Percentiles rank a stretch among this genome's conserved stretches.
Evolutionary conservation across 2,329 filamentous ascomycete genomes (phyloP).

Genomic region (Fusarium oxysporum): DNA sequence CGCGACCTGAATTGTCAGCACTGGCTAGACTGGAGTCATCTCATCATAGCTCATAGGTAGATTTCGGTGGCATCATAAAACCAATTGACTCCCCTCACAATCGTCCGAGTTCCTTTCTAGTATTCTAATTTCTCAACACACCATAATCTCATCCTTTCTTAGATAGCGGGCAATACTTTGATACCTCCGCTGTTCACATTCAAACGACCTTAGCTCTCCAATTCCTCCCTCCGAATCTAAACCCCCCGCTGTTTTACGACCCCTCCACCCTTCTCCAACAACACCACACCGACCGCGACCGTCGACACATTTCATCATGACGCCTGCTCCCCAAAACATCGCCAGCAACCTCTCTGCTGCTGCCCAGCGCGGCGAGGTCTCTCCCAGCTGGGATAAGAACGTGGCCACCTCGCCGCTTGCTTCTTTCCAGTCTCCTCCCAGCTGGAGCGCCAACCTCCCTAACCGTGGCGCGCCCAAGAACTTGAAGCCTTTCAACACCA

Average conservation of each 20-base stretch:
- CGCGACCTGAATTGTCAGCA: slow-evolving; percentile 30
- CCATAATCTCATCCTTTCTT: neutral
- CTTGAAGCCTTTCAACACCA: slow-evolving; percentile 93
- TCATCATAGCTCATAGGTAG: slow-evolving; percentile 36
- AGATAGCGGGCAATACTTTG: slow-evolving; percentile 16
- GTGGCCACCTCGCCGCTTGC: slow-evolving; percentile 81
- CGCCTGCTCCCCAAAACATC: slow-evolving; percentile 62
- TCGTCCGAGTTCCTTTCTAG: neutral
- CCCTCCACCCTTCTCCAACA: slow-evolving; percentile 45
- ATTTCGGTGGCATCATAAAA: slow-evolving; percentile 33
- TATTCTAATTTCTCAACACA: neutral
- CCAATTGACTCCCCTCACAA: slow-evolving; percentile 25
- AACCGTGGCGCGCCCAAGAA: slow-evolving; percentile 69
- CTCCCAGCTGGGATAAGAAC: slow-evolving; percentile 68
- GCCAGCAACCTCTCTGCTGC: slow-evolving; percentile 49
- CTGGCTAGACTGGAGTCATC: slow-evolving; percentile 23
- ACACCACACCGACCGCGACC: slow-evolving; percentile 18
- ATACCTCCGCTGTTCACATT: neutral
- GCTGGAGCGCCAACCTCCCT: slow-evolving; percentile 62
- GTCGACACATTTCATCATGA: slow-evolving; percentile 51
- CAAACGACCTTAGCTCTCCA: slow-evolving; percentile 16
- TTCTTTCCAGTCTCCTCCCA: slow-evolving; percentile 80
- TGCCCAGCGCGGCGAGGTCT: slow-evolving; percentile 56
- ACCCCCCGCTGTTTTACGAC: slow-evolving; percentile 15
- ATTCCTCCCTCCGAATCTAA: slow-evolving; percentile 2